Percentiles rank a stretch among this genome's conserved stretches.
These are phyloP conservation scores for Cicer pinnatifidum DNA, from an alignment of 306 rosid genomes.

Conservation along the genomic window DNA sequence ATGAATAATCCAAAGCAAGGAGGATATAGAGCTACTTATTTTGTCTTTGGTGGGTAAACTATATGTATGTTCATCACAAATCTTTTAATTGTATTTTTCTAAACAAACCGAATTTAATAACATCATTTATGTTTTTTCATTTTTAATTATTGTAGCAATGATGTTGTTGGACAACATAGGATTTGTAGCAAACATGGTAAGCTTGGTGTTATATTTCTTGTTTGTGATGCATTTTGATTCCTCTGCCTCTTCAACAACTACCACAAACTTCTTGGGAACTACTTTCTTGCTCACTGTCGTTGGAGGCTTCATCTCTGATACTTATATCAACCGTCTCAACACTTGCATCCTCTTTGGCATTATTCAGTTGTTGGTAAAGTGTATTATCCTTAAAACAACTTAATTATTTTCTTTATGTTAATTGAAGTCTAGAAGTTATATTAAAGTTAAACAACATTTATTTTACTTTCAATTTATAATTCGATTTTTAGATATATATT, in stretches of 20 bases:
- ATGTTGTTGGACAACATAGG: slow-evolving; percentile 59
- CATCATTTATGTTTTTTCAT: background rate
- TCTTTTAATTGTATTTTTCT: background rate
- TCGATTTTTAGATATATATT: too few relatives aligned
- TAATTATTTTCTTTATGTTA: background rate
- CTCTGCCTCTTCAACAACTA: slow-evolving; percentile 55
- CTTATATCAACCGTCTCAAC: slow-evolving; percentile 60
- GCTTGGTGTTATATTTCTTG: slow-evolving; percentile 59
- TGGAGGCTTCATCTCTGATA: slow-evolving; percentile 71
- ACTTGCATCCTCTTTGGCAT: slow-evolving; percentile 59
- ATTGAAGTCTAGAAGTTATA: too few relatives aligned
- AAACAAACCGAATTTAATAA: background rate
- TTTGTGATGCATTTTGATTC: slow-evolving; percentile 49
- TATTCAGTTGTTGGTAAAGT: slow-evolving; percentile 54
- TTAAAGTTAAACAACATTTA: too few relatives aligned
- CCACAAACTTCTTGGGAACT: slow-evolving; percentile 62
- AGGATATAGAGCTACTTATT: slow-evolving; percentile 53
- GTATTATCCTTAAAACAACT: background rate
- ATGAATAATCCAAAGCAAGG: slow-evolving; percentile 43
- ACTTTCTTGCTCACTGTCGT: slow-evolving; percentile 54
- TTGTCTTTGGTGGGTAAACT: slow-evolving; percentile 47
- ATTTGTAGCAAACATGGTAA: slow-evolving; percentile 68
- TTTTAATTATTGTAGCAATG: slow-evolving; percentile 45
- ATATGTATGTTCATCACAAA: slow-evolving; percentile 1
- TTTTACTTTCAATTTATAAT: too few relatives aligned